Evolutionary conservation across 805 yeast species (phyloP), one percentile per base, ranked within the genome.

Genomic region (Saturnispora ahearnii): DNA sequence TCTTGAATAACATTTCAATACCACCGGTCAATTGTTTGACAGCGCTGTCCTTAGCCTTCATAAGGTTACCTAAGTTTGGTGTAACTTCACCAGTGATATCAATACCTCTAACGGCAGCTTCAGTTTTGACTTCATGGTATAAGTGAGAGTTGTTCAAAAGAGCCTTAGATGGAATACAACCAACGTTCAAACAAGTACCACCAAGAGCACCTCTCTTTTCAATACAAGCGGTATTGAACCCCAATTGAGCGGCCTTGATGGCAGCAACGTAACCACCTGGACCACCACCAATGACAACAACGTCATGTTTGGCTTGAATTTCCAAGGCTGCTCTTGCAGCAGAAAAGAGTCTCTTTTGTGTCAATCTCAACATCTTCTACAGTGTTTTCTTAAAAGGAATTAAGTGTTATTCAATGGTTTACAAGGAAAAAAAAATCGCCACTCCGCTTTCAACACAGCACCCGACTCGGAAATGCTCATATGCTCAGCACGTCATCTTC

Each of bases 251-350:
- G 53, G 96, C 96, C 71, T 88, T 91, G 69, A 93, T 93, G 63
- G 99, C 99, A 50, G 97, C 98, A 61, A 93, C 93, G 69, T 93
- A 93, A 55, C 99, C 99, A 70, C 98, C 99, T 59, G 99, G 99
- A 52, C 99, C 99, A 62, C 97, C 98, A 59, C 99, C 99, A 64
- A 93, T 85, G 60, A 93, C 87, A 49, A 91, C 95, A 49, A 93
- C 79, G 63, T 93, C 98, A 66, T 87, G 93, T 61, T 63, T 62
- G 36, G 67, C 62, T 44, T 59, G 62, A 5, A 62, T 55, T 32
- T 56, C 43, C 9, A 57, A 48, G 5, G 50, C 50, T 26, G 45
- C 21, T 57, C 66, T 58, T 45, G 66, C 62, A 11, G 62, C 53
- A 13, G 69, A 65, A 48, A 65, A 65, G 49, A 60, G 51, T 61